Percentiles rank a stretch among this genome's conserved stretches.
These are phyloP conservation scores for Hibiscus mutabilis DNA, from an alignment of 345 rosid species.

Conservation along the genomic window DNA sequence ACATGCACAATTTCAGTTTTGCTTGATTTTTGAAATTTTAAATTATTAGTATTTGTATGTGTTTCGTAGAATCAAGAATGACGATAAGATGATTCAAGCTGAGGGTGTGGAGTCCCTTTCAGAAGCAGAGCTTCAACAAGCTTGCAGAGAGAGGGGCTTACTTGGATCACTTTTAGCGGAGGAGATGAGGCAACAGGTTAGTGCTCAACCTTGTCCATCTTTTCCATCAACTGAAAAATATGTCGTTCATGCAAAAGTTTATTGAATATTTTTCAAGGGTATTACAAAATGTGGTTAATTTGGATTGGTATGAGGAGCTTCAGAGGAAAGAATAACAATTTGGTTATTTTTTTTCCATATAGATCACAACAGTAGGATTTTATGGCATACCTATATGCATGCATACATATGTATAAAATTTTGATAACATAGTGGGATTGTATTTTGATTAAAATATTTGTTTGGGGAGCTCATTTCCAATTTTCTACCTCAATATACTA, in stretches of 20 bases:
- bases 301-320: neutral
- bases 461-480: neutral
- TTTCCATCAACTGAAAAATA: neutral
- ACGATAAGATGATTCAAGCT: constrained; percentile 87
- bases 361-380: neutral
- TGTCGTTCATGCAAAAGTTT: neutral
- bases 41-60: neutral
- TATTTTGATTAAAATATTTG: neutral
- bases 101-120: constrained; percentile 92
- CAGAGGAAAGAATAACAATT: neutral
- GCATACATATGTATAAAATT: neutral
- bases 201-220: neutral
- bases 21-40: constrained; percentile 3
- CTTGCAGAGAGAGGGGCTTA: constrained; percentile 89
- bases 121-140: constrained; percentile 89
- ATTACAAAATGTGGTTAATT: neutral
- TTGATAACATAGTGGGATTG: neutral
- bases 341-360: neutral
- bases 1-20: neutral
- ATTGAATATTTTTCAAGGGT: neutral
- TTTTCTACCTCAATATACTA: neutral
- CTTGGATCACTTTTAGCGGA: constrained; percentile 85
- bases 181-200: constrained; percentile 91
- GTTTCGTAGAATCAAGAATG: constrained; percentile 71
- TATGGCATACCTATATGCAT: neutral